phyloP scores from a whole-genome alignment of 2,329 filamentous ascomycete genomes.

The Colletotrichum tropicicola region DNA sequence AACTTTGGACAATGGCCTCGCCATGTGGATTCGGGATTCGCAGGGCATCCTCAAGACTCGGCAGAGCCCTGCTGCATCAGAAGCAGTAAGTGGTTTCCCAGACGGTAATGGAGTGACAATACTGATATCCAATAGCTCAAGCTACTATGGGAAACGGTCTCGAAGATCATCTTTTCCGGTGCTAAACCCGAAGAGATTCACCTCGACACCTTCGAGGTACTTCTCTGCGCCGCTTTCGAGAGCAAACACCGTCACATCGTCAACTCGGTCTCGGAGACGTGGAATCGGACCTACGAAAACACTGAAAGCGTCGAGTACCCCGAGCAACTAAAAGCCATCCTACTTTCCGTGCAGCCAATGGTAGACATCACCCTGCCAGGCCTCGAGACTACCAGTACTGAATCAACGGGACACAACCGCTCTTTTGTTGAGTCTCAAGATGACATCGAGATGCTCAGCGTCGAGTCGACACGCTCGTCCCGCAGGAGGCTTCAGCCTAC shows the following conservation, averaged over 20 bases:
- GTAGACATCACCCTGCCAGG: conserved; percentile 57
- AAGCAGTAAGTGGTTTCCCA: conserved; percentile 51
- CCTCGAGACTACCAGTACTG: conserved; percentile 47
- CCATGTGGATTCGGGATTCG: conserved; percentile 71
- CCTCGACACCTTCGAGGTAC: conserved; percentile 60
- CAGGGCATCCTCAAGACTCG: conserved; percentile 51
- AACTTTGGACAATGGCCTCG: conserved; percentile 69
- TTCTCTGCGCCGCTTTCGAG: conserved; percentile 65
- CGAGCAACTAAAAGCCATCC: conserved; percentile 65
- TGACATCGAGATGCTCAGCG: conserved; percentile 41
- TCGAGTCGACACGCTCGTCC: conserved; percentile 35
- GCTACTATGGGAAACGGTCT: conserved; percentile 60
- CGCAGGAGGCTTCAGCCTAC: conserved; percentile 34
- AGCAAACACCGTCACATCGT: conserved; percentile 66
- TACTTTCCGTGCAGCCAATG: conserved; percentile 68
- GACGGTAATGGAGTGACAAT: conserved; percentile 4
- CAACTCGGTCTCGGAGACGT: conserved; percentile 61
- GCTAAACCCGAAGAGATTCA: conserved; percentile 51
- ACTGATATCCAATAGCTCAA: conserved; percentile 52
- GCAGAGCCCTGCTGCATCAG: conserved; percentile 48
- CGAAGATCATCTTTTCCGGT: conserved; percentile 45
- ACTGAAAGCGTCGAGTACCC: conserved; percentile 72
- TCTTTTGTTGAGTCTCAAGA: conserved; percentile 60
- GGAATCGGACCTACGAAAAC: conserved; percentile 76
- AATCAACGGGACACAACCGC: conserved; percentile 47